Conservation (phyloP, 768 basidiomycete genomes). For the Suillus sp. region DNA sequence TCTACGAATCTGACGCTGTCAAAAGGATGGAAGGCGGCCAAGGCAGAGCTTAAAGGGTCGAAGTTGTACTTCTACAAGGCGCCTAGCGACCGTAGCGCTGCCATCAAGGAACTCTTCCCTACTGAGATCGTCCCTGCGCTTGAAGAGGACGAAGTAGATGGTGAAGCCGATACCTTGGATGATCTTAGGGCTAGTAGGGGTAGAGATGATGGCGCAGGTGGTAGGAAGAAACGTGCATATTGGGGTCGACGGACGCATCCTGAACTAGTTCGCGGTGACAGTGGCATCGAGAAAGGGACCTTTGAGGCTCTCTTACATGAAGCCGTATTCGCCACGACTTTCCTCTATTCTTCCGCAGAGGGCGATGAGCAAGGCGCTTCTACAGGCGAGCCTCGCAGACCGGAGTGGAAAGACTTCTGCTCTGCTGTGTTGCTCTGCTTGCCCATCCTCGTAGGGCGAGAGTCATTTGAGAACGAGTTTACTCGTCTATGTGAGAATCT, state of each 20-base stretch:
- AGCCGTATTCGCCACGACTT: constrained; percentile 76
- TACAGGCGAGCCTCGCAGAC: constrained; percentile 17
- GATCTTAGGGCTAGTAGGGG: constrained; percentile 34
- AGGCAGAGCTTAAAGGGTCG: constrained; percentile 79
- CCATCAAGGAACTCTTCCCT: constrained; percentile 76
- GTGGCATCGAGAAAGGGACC: constrained; percentile 60
- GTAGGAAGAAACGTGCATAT: constrained; percentile 65
- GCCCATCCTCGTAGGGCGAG: constrained; percentile 55
- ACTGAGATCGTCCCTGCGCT: constrained; percentile 56
- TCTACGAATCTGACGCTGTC: constrained; percentile 42
- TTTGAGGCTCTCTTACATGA: constrained; percentile 84
- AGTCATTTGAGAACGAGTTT: constrained; percentile 71
- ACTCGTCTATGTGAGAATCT: constrained; percentile 66
- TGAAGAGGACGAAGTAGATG: constrained; percentile 47
- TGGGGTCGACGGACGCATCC: constrained; percentile 81
- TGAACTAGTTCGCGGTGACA: constrained; percentile 51
- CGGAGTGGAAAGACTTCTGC: constrained; percentile 63
- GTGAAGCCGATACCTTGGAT: constrained; percentile 31
- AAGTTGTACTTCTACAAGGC: constrained; percentile 89
- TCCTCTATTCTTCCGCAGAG: constrained; percentile 31
- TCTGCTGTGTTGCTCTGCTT: constrained; percentile 61
- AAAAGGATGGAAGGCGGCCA: constrained; percentile 87
- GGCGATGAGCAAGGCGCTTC: constrained; percentile 15
- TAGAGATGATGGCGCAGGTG: constrained; percentile 34
- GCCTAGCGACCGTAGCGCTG: constrained; percentile 63